These are phyloP conservation scores for Paracoccidioides lutzii DNA, from an alignment of 2,329 filamentous ascomycete genomes.

Conservation along the genomic window DNA sequence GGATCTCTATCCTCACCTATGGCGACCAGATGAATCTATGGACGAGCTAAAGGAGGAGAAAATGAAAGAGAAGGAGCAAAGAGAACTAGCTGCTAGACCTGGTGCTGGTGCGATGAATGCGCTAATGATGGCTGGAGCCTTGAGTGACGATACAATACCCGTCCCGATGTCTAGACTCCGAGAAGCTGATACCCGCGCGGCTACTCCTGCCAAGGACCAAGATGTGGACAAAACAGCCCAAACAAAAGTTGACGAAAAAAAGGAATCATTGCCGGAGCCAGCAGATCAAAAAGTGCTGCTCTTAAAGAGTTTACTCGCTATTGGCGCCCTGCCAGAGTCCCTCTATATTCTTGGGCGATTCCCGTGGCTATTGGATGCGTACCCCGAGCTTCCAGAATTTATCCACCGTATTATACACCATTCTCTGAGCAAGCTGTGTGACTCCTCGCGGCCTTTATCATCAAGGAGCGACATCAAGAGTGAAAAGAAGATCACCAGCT, in stretches of 20 bases:
- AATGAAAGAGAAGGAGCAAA: conserved; percentile 63
- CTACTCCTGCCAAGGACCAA: conserved; percentile 42
- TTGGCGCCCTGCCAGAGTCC: conserved; percentile 84
- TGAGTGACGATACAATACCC: conserved; percentile 65
- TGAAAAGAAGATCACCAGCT: conserved; percentile 38
- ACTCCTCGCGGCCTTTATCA: conserved; percentile 36
- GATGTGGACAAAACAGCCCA: conserved; percentile 33
- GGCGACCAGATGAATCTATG: conserved; percentile 76
- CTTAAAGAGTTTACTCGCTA: conserved; percentile 71
- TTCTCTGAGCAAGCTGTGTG: conserved; percentile 64
- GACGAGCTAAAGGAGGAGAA: conserved; percentile 55
- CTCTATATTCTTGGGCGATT: conserved; percentile 86
- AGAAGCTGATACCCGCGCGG: conserved; percentile 40
- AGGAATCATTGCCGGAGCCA: conserved; percentile 53
- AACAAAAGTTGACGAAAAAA: conserved; percentile 28
- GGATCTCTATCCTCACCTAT: conserved; percentile 85
- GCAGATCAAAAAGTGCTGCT: conserved; percentile 79
- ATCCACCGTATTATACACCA: conserved; percentile 78
- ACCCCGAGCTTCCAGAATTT: conserved; percentile 65
- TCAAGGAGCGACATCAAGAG: conserved; percentile 33
- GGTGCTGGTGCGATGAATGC: conserved; percentile 66
- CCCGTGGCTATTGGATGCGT: conserved; percentile 79
- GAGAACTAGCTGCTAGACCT: conserved; percentile 56
- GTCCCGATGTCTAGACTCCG: conserved; percentile 37
- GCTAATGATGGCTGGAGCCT: conserved; percentile 69